Evolutionary conservation across 2,329 filamentous ascomycete species (phyloP).

Genomic region (Xylaria sp.): DNA sequence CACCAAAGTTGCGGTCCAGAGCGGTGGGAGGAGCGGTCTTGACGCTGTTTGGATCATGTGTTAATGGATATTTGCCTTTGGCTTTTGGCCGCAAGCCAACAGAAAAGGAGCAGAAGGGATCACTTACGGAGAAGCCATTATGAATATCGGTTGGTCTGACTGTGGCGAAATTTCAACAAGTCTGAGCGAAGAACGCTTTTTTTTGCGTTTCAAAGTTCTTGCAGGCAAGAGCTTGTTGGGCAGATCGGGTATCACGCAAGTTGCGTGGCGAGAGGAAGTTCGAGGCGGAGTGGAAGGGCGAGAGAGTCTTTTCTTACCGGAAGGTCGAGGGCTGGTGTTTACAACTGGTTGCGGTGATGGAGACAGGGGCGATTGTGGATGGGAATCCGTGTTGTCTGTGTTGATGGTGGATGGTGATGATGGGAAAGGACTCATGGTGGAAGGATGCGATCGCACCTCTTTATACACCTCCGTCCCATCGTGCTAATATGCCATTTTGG

Average conservation of each 20-base stretch:
- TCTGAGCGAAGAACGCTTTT: conserved; percentile 44
- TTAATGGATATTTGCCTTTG: conserved; percentile 12
- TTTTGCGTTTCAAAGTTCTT: conserved; percentile 40
- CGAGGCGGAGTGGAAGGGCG: conserved; percentile 41
- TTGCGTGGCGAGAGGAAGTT: conserved; percentile 41
- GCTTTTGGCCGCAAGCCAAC: not conserved
- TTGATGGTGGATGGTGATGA: conserved; percentile 23
- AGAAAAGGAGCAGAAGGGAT: not conserved
- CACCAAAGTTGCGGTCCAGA: conserved; percentile 35
- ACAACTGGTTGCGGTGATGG: conserved; percentile 20
- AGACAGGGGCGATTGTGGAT: conserved; percentile 15
- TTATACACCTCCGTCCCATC: conserved; percentile 40
- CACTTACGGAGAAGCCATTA: conserved; percentile 47
- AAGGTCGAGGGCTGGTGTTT: conserved; percentile 24
- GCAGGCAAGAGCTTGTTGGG: conserved; percentile 26
- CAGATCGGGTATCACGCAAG: conserved; percentile 18
- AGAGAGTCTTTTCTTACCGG: conserved; percentile 28
- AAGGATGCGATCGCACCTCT: conserved; percentile 29
- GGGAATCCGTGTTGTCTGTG: conserved; percentile 34
- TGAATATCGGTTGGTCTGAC: conserved; percentile 14
- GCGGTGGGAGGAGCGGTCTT: conserved; percentile 40
- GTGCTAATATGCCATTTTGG: conserved; percentile 14
- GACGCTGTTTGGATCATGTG: conserved; percentile 36
- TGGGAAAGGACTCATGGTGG: conserved; percentile 30
- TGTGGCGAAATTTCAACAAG: conserved; percentile 27